phyloP scores from a whole-genome alignment of 1,139 yeast genomes.

The Trichomonascaceae sp. region DNA sequence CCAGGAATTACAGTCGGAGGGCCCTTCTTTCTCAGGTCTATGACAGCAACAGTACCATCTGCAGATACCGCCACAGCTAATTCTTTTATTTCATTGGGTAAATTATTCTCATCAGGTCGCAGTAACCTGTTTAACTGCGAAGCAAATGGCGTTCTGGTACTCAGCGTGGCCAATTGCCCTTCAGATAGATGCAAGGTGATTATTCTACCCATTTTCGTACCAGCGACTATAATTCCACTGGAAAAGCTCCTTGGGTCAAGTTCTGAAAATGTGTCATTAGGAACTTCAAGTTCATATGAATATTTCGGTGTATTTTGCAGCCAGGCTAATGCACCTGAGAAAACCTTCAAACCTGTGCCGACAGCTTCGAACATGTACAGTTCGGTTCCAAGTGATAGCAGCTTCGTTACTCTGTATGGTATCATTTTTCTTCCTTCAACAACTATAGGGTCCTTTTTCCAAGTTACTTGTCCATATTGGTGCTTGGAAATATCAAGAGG shows the following conservation, averaged over 20 bases:
- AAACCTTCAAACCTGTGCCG: neutral
- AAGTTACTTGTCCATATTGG: conserved; percentile 8
- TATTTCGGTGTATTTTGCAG: neutral
- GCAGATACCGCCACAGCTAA: conserved; percentile 18
- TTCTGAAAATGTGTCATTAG: conserved; percentile 2
- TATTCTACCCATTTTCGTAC: conserved; percentile 1
- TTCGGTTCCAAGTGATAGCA: neutral
- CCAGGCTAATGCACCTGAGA: conserved; percentile 1
- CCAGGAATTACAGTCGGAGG: conserved; percentile 19
- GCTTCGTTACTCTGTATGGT: neutral
- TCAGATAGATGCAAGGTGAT: conserved; percentile 2
- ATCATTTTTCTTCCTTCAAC: conserved; percentile 6
- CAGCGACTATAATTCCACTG: neutral
- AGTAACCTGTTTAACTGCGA: conserved; percentile 17
- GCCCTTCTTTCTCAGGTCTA: conserved; percentile 14
- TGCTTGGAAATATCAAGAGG: neutral
- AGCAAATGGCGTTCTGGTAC: conserved; percentile 16
- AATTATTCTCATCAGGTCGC: conserved; percentile 4
- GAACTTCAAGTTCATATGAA: neutral
- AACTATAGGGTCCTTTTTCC: conserved; percentile 9
- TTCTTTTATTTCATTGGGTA: neutral
- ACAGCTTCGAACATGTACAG: neutral
- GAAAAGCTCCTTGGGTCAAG: neutral
- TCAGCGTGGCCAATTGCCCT: conserved; percentile 8
- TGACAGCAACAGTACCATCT: conserved; percentile 18